Base-by-base conservation (phyloP, 768 basidiomycete genomes). In the Plicaturopsis crispa region DNA sequence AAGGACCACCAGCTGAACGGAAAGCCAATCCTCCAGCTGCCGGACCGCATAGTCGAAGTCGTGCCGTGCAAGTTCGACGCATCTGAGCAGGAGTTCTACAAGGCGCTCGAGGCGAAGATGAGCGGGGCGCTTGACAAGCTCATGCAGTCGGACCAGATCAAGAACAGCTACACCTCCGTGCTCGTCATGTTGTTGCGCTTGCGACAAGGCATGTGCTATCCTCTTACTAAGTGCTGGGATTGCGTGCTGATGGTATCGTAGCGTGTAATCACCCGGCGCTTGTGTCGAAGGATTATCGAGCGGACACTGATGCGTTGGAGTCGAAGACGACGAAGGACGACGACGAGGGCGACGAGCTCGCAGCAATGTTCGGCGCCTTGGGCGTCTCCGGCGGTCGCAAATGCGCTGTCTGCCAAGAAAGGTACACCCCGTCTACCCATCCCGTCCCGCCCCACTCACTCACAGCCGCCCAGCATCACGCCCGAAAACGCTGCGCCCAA, bases 261-360 rank as follows among this genome's bases (percentile, higher is more conserved):
- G 92, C 92, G 0, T 97, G 92, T 55, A 85, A 90, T 48, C 93
- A 96, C 51, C 91, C 92, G 0, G 68, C 75, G 1, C 72, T 96
- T 7, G 80, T 94, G 11, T 74, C 80, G 3, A 79, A 84, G 44
- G 84, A 85, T 56, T 81, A 82, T 61, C 69, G 68, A 55, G 59
- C 66, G 11, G 91, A 93, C 52, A 61, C 69, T 16, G 88, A 87
- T 34, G 91, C 86, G 0, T 64, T 92, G 5, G 83, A 88, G 6
- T 28, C 26, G 17, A 69, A 73, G 49, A 67, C 67, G 38, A 36
- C 4, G 16, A 31, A 7, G 44, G 21, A 69, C 2, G 76, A 77
- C 24, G 67, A 70, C 6, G 78, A 78, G 14, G 69, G 73, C 7
- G 87, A 90, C 46, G 86, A 84, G 32, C 78, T 96, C 5, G 79